These are phyloP conservation scores for Venturia asperata DNA, from an alignment of 2,329 filamentous ascomycete genomes.

Conservation along the genomic window DNA sequence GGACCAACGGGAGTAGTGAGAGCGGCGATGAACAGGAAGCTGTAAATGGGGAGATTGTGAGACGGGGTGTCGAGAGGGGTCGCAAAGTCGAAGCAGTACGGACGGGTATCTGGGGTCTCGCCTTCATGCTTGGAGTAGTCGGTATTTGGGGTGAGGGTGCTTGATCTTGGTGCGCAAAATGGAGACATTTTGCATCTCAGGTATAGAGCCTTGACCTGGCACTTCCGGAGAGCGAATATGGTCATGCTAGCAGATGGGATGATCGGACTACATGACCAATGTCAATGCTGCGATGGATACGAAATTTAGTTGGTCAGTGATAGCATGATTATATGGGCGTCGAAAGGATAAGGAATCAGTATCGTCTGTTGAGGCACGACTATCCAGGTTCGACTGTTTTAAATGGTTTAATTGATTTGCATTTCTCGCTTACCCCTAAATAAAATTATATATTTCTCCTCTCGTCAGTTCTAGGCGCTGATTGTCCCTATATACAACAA, in stretches of 20 bases:
- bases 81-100: conserved; percentile 38
- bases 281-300: background rate
- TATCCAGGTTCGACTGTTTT: no score
- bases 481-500: no score
- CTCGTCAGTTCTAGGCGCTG: no score
- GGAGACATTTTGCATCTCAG: no score
- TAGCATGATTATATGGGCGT: no score
- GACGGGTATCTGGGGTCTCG: conserved; percentile 36
- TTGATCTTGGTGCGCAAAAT: background rate
- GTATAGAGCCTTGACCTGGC: background rate
- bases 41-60: conserved; percentile 45
- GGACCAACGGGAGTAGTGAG: conserved; percentile 24
- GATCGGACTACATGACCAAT: background rate
- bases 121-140: conserved; percentile 42
- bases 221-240: background rate
- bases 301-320: no score
- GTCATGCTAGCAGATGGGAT: background rate
- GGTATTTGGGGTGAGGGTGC: conserved; percentile 42
- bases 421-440: no score
- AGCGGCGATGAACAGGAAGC: conserved; percentile 30
- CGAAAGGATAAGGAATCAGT: no score
- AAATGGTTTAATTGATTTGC: no score
- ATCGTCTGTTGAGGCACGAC: no score
- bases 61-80: conserved; percentile 38
- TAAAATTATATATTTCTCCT: no score